These are phyloP conservation scores for Abrus precatorius DNA, from an alignment of 306 rosid genomes.

Conservation along the genomic window DNA sequence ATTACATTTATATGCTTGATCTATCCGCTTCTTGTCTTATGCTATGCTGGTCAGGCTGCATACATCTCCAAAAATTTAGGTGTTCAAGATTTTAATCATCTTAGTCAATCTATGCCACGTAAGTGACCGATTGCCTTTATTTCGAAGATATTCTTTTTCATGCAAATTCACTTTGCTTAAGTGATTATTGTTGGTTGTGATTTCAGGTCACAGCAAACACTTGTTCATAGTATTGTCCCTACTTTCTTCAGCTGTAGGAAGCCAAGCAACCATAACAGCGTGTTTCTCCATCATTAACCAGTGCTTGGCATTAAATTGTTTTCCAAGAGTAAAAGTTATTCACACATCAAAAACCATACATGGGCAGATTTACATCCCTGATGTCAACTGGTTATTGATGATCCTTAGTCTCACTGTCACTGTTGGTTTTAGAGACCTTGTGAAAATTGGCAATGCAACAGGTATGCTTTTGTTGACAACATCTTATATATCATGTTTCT, in stretches of 20 bases:
- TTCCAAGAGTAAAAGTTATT: constrained; percentile 92
- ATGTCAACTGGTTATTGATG: constrained; percentile 90
- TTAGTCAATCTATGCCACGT: constrained; percentile 75
- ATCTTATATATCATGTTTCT: constrained; percentile 6
- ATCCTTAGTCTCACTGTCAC: constrained; percentile 78
- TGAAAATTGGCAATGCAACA: constrained; percentile 85
- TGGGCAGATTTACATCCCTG: constrained; percentile 92
- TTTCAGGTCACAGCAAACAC: constrained; percentile 61
- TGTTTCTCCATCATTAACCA: constrained; percentile 86
- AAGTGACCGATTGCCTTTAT: constrained; percentile 42
- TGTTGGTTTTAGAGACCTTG: constrained; percentile 67
- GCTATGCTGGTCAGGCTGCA: constrained; percentile 90
- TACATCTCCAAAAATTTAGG: constrained; percentile 69
- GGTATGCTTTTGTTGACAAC: constrained; percentile 51
- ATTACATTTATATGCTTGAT: constrained; percentile 77
- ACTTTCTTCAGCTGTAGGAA: constrained; percentile 83
- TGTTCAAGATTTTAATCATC: constrained; percentile 60
- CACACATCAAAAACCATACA: constrained; percentile 80
- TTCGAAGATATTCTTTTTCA: constrained; percentile 6
- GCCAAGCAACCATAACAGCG: constrained; percentile 93
- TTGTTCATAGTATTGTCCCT: constrained; percentile 63
- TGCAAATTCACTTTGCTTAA: constrained; percentile 36
- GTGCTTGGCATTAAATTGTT: constrained; percentile 85
- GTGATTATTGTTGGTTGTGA: constrained; percentile 19
- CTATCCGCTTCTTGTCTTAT: constrained; percentile 76